Percentiles rank a stretch among this genome's conserved stretches.
Evolutionary conservation across 768 basidiomycete species (phyloP).

Genomic region (Pluteus cervinus): DNA sequence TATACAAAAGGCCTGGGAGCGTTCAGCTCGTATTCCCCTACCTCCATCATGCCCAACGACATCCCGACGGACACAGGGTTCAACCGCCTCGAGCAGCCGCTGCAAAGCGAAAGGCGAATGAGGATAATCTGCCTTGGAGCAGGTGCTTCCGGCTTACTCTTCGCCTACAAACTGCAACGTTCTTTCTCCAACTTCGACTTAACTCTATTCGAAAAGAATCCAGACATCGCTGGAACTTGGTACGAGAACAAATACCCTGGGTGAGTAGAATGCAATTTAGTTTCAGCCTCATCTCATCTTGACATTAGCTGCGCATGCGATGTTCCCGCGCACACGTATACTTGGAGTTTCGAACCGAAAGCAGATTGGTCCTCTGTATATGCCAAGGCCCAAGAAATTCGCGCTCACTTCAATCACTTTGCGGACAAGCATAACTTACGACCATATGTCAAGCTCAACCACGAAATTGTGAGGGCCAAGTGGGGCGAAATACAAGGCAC

Average conservation of each 20-base stretch:
- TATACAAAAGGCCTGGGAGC: conserved; percentile 92
- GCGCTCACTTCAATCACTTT: conserved; percentile 22
- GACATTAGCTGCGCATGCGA: conserved; percentile 25
- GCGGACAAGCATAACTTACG: conserved; percentile 21
- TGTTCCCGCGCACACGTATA: conserved; percentile 24
- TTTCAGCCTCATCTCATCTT: background rate
- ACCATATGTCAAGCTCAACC: conserved; percentile 23
- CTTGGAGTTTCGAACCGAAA: conserved; percentile 27
- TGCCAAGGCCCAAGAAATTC: conserved; percentile 23
- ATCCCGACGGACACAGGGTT: background rate
- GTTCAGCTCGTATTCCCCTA: conserved; percentile 42
- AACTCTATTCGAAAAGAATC: conserved; percentile 28
- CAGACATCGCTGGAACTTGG: conserved; percentile 25
- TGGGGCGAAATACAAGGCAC: conserved; percentile 21
- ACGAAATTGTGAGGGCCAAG: conserved; percentile 19
- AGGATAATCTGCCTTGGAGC: conserved; percentile 27
- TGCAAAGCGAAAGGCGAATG: conserved; percentile 20
- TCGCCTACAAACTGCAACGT: conserved; percentile 28
- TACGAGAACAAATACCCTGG: conserved; percentile 30
- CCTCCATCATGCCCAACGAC: background rate
- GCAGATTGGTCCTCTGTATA: conserved; percentile 26
- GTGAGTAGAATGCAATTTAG: conserved; percentile 13
- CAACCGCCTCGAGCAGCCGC: conserved; percentile 14
- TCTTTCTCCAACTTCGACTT: conserved; percentile 27
- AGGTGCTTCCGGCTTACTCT: conserved; percentile 28